Conservation (phyloP, 2,329 filamentous ascomycete species). For the Beauveria sp. region DNA sequence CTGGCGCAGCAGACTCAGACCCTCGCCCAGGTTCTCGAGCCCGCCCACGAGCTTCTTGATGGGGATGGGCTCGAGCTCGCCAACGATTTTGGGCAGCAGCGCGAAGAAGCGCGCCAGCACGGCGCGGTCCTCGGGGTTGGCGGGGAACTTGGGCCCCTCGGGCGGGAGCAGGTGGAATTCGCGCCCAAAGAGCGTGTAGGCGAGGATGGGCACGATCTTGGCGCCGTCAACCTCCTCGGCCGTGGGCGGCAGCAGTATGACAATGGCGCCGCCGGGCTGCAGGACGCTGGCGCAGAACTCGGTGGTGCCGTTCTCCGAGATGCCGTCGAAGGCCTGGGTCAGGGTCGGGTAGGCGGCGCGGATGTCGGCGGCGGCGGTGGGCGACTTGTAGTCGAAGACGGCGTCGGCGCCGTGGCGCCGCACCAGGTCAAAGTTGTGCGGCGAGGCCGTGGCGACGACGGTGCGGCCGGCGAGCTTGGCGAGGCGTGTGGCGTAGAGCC, state of each 20-base stretch:
- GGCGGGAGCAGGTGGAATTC: conserved; percentile 21
- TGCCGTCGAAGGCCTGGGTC: conserved; percentile 23
- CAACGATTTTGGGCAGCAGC: conserved; percentile 13
- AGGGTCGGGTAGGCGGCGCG: conserved; percentile 19
- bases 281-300: conserved; percentile 21
- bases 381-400: conserved; percentile 34
- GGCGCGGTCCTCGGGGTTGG: conserved; percentile 18
- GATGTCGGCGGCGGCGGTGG: conserved; percentile 15
- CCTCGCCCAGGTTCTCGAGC: conserved; percentile 14
- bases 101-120: conserved; percentile 18
- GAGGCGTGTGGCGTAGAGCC: conserved; percentile 38
- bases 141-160: conserved; percentile 22
- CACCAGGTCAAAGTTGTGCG: conserved; percentile 34
- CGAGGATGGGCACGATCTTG: conserved; percentile 18
- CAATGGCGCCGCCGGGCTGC: conserved; percentile 21
- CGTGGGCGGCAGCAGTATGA: conserved; percentile 19
- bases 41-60: conserved; percentile 13
- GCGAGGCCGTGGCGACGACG: conserved; percentile 35
- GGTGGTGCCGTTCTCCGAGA: conserved; percentile 23
- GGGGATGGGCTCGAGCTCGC: conserved; percentile 16
- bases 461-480: conserved; percentile 34
- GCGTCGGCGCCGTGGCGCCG: conserved; percentile 34
- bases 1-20: conserved; percentile 15
- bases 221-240: conserved; percentile 17
- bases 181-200: conserved; percentile 19